These are phyloP conservation scores for Aquilaria malaccensis DNA, from an alignment of 345 rosid species.

Conservation along the genomic window DNA sequence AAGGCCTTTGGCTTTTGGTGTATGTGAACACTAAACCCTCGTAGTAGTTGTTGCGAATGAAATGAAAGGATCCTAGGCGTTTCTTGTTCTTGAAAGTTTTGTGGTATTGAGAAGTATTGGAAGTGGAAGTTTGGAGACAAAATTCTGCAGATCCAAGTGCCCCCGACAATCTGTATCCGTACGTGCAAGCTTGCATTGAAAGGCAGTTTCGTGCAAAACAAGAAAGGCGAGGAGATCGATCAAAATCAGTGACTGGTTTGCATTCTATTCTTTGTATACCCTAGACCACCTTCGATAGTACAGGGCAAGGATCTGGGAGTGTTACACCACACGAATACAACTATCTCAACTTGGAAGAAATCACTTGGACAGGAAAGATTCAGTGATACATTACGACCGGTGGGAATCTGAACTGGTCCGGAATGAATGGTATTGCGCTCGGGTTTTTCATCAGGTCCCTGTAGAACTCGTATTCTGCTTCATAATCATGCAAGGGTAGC, in stretches of 20 bases:
- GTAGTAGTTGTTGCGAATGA: no score
- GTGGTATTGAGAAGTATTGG: no score
- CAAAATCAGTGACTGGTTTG: neutral
- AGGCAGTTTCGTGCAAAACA: no score
- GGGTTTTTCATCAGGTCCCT: slow-evolving; percentile 51
- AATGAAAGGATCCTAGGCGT: no score
- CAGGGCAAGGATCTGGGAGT: slow-evolving; percentile 13
- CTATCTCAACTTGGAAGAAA: slow-evolving; percentile 2
- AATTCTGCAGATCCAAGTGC: no score
- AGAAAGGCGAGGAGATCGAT: no score
- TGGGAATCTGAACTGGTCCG: slow-evolving; percentile 55
- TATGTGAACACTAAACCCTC: no score
- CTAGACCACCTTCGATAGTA: slow-evolving; percentile 22
- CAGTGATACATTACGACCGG: slow-evolving; percentile 53
- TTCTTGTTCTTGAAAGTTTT: no score
- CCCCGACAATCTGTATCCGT: no score
- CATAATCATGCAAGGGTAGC: slow-evolving; percentile 76
- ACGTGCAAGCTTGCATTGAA: no score
- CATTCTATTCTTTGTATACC: slow-evolving; percentile 14
- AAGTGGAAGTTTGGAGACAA: no score
- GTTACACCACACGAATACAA: slow-evolving; percentile 17
- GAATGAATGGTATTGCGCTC: slow-evolving; percentile 61
- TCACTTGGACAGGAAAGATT: slow-evolving; percentile 17
- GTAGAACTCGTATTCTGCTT: slow-evolving; percentile 71
- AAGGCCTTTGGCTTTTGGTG: no score